These are phyloP conservation scores for Polyplosphaeria fusca DNA, from an alignment of 495 filamentous ascomycete species.

Conservation along the genomic window DNA sequence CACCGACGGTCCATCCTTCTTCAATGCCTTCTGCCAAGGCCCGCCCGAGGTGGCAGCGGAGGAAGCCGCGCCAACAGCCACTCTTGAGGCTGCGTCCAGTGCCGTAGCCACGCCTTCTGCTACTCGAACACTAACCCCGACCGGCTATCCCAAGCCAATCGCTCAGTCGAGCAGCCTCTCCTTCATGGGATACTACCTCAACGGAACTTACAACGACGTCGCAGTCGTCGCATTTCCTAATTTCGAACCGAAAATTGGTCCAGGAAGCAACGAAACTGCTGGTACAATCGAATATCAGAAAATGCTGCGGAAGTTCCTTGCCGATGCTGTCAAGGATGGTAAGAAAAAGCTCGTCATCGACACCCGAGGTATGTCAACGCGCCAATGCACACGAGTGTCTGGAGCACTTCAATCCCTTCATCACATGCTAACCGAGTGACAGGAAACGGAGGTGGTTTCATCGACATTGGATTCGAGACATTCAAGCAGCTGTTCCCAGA, in stretches of 20 bases:
- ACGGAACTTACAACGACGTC: conserved; percentile 25
- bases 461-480: conserved; percentile 22
- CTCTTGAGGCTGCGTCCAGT: neutral
- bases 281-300: conserved; percentile 6
- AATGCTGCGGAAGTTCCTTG: conserved; percentile 18
- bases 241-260: conserved; percentile 10
- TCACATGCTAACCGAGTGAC: too few species aligned
- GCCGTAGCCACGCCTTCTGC: neutral
- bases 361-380: too few species aligned
- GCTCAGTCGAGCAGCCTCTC: conserved; percentile 1
- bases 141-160: conserved; percentile 23
- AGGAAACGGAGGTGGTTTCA: conserved; percentile 26
- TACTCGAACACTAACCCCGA: too few species aligned
- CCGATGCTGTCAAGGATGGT: neutral
- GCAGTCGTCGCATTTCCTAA: conserved; percentile 28
- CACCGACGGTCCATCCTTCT: conserved; percentile 18
- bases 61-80: neutral
- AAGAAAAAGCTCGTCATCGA: conserved; percentile 31
- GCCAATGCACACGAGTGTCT: too few species aligned
- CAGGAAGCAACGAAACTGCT: conserved; percentile 7
- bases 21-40: conserved; percentile 23
- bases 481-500: conserved; percentile 33
- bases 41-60: neutral
- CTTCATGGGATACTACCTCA: conserved; percentile 27
- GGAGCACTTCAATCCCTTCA: too few species aligned